phyloP scores from a whole-genome alignment of 1,284 basidiomycete species.

The Rhizoctonia solani region DNA sequence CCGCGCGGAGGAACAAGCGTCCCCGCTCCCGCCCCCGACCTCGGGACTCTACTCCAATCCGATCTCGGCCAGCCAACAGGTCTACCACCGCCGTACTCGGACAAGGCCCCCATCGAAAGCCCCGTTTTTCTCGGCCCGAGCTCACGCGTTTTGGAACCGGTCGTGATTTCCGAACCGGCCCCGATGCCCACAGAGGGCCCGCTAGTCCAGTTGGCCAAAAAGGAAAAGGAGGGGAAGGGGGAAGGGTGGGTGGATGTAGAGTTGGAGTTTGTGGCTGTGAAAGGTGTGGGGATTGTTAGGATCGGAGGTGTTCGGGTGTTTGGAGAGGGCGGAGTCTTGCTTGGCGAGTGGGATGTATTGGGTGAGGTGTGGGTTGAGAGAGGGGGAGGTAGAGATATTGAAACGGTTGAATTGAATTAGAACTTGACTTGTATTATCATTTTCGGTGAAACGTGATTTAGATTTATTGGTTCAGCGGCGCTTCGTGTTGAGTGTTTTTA shows the following conservation, averaged over 20 bases:
- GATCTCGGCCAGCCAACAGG: not conserved
- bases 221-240: constrained; percentile 40
- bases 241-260: constrained; percentile 61
- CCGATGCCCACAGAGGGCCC: constrained; percentile 28
- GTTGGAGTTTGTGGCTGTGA: constrained; percentile 58
- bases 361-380: constrained; percentile 68
- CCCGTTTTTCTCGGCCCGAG: constrained; percentile 61
- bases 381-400: not conserved
- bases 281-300: constrained; percentile 55
- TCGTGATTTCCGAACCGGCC: constrained; percentile 40
- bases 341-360: constrained; percentile 71
- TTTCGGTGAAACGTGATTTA: too few relatives aligned
- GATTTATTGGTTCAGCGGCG: too few relatives aligned
- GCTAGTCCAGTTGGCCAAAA: not conserved
- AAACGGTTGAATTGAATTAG: not conserved
- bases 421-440: not conserved
- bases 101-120: constrained; percentile 36
- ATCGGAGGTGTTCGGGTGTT: constrained; percentile 68
- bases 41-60: constrained; percentile 3
- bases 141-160: constrained; percentile 50
- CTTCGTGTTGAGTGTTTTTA: too few relatives aligned
- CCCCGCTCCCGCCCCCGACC: not conserved
- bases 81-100: constrained; percentile 37
- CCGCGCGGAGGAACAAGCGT: constrained; percentile 1
- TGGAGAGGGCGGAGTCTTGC: constrained; percentile 44